phyloP scores from a whole-genome alignment of 2,329 filamentous ascomycete species.

The Colletotrichum noveboracense region DNA sequence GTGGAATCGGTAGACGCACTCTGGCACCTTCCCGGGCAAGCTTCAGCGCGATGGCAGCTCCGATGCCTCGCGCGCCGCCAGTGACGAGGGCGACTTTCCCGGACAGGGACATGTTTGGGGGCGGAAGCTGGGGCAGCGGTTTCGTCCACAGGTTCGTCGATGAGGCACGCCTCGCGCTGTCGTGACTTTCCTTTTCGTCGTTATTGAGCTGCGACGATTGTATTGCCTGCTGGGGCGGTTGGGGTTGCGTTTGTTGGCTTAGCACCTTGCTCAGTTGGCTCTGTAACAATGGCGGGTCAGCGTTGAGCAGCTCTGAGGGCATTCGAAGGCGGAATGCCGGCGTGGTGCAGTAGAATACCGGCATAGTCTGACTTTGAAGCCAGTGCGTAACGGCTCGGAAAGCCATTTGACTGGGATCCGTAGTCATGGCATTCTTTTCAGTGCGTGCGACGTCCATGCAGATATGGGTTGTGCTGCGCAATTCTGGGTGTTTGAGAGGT shows the following conservation, averaged over 20 bases:
- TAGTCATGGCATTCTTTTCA: constrained; percentile 22
- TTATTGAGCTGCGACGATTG: constrained; percentile 11
- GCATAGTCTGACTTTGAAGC: constrained; percentile 22
- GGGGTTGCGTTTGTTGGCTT: constrained; percentile 2
- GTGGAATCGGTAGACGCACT: constrained; percentile 33
- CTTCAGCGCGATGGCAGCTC: constrained; percentile 62
- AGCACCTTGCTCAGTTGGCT: constrained; percentile 19
- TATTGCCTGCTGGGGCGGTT: background rate
- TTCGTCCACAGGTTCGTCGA: constrained; percentile 23
- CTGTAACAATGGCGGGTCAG: constrained; percentile 20
- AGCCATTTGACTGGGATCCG: constrained; percentile 23
- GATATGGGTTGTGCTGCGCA: constrained; percentile 9
- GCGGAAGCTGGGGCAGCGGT: constrained; percentile 22
- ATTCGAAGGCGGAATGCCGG: constrained; percentile 17
- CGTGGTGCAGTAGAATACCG: constrained; percentile 23
- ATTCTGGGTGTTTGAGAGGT: constrained; percentile 6
- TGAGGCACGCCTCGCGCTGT: constrained; percentile 8
- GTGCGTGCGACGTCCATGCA: constrained; percentile 22
- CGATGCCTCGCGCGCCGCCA: constrained; percentile 59
- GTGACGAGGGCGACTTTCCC: constrained; percentile 25
- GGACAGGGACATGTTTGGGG: constrained; percentile 20
- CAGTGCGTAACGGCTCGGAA: constrained; percentile 23
- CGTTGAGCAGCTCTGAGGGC: constrained; percentile 14
- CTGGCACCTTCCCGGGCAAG: constrained; percentile 62
- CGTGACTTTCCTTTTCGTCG: constrained; percentile 2